Conservation (phyloP, 495 filamentous ascomycete species). For the Talaromyces stipitatus region DNA sequence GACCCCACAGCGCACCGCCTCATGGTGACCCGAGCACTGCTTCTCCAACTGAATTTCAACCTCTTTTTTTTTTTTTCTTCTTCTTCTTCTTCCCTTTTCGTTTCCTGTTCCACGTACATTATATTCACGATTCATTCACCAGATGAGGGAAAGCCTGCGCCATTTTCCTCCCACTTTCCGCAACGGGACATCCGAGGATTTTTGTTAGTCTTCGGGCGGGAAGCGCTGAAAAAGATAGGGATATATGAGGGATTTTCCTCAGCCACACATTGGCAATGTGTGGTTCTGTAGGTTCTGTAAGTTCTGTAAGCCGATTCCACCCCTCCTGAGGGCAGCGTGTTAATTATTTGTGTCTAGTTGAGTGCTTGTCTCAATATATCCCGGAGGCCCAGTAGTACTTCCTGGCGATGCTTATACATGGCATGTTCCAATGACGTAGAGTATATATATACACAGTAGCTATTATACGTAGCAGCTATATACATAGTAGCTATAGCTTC, state of each 20-base stretch:
- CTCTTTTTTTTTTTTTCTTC: not conserved
- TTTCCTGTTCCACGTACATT: not conserved
- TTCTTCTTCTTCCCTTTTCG: not conserved
- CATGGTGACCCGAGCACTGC: conserved; percentile 3
- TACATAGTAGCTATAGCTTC: not conserved
- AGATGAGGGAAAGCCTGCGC: not conserved
- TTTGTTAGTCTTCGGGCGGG: not conserved
- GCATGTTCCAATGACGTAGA: not conserved
- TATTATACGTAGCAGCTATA: not conserved
- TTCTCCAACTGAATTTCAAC: not conserved
- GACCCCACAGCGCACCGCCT: conserved; percentile 3
- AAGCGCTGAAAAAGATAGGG: not conserved
- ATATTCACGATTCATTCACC: not conserved
- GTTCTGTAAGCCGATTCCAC: too few relatives aligned
- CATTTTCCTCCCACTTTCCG: not conserved
- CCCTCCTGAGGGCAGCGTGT: too few relatives aligned
- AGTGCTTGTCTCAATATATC: too few relatives aligned
- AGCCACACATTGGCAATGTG: conserved; percentile 4
- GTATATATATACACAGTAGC: too few relatives aligned
- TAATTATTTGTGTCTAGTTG: too few relatives aligned
- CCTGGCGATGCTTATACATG: not conserved
- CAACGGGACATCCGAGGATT: not conserved
- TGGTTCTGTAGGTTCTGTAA: not conserved
- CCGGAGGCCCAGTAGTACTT: too few relatives aligned
- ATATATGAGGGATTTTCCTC: conserved; percentile 10